phyloP scores from a whole-genome alignment of 2,329 filamentous ascomycete species.

The Ophiostoma montium region DNA sequence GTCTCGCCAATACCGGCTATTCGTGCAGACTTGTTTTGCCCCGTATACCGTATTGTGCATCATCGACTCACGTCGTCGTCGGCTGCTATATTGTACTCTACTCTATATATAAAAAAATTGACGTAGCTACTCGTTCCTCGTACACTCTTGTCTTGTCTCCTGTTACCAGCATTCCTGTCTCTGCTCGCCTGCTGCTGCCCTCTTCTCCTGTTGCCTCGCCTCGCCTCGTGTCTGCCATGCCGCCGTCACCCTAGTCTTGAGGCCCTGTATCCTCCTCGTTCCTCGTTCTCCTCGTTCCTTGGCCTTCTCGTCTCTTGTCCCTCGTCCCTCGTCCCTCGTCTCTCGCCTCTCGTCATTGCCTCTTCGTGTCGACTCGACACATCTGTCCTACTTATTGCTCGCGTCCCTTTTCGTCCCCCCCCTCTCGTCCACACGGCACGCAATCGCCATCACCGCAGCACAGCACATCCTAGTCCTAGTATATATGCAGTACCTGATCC shows the following conservation, averaged over 20 bases:
- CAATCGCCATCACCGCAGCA: too few relatives aligned
- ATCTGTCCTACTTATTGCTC: neutral
- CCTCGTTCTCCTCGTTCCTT: neutral
- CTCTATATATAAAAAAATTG: too few relatives aligned
- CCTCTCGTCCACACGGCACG: neutral
- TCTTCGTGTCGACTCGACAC: neutral
- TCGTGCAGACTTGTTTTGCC: slow-evolving; percentile 1
- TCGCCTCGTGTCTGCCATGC: neutral
- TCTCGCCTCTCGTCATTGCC: neutral
- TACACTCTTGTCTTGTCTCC: neutral
- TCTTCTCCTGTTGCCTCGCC: neutral
- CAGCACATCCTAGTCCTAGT: neutral
- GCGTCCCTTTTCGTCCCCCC: neutral
- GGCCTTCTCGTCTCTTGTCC: neutral
- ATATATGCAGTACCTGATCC: slow-evolving; percentile 5
- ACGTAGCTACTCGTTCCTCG: too few relatives aligned
- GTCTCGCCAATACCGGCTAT: slow-evolving; percentile 5
- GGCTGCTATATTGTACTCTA: too few relatives aligned
- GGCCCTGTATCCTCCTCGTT: neutral
- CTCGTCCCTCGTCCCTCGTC: neutral
- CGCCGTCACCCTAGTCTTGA: neutral
- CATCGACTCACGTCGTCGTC: neutral
- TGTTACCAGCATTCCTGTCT: neutral
- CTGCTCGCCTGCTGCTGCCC: neutral
- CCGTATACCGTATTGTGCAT: slow-evolving; percentile 1